Evolutionary conservation across 169 alveolate genomes (phyloP).

Genomic region (Hepatocystis sp.): DNA sequence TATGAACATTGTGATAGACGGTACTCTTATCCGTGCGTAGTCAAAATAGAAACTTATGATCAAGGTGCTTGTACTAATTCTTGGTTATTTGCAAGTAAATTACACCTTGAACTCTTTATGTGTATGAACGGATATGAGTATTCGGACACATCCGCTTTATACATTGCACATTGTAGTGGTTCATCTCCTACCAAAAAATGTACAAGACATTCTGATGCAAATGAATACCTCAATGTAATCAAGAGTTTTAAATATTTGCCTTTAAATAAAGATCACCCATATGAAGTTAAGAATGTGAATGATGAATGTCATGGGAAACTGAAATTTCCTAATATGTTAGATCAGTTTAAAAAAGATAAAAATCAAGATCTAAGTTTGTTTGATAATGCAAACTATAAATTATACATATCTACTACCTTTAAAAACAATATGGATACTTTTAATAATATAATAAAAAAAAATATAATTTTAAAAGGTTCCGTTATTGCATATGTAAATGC

Average conservation of each 20-base stretch:
- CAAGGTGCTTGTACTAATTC: slow-evolving; percentile 71
- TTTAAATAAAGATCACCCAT: slow-evolving; percentile 46
- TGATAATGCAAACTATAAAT: slow-evolving; percentile 6
- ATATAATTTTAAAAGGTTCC: slow-evolving; percentile 77
- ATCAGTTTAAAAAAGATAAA: slow-evolving; percentile 26
- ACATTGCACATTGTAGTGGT: slow-evolving; percentile 35
- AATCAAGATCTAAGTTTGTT: neutral
- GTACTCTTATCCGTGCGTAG: slow-evolving; percentile 53
- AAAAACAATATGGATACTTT: slow-evolving; percentile 18
- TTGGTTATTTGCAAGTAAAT: slow-evolving; percentile 66
- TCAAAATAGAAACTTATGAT: slow-evolving; percentile 60
- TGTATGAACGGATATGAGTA: slow-evolving; percentile 77
- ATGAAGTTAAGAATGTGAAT: neutral
- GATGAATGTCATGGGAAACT: slow-evolving; percentile 8
- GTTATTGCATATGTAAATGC: slow-evolving; percentile 73
- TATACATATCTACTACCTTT: slow-evolving; percentile 4
- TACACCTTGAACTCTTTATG: slow-evolving; percentile 73
- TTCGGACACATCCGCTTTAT: slow-evolving; percentile 52
- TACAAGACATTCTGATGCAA: slow-evolving; percentile 22
- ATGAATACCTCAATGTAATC: slow-evolving; percentile 45
- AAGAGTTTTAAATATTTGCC: slow-evolving; percentile 29
- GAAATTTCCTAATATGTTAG: slow-evolving; percentile 14
- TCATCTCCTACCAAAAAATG: slow-evolving; percentile 21
- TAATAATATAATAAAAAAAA: slow-evolving; percentile 49
- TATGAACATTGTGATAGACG: slow-evolving; percentile 9